Percentiles rank a stretch among this genome's conserved stretches.
Conservation (phyloP, 768 basidiomycete genomes). For the Pulveroboletus sp. region DNA sequence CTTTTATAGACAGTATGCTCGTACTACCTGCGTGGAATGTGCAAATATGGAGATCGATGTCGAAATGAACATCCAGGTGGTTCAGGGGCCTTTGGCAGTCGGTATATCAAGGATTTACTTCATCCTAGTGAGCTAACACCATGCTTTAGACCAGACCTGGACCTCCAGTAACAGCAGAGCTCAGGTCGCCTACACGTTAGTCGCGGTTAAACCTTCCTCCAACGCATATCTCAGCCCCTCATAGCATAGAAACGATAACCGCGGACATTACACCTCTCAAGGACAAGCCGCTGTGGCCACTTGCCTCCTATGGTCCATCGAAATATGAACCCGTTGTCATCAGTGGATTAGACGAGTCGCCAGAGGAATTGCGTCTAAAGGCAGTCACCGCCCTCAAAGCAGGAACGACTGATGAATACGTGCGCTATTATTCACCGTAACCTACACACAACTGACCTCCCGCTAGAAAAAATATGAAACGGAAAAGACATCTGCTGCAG, state of each 20-base stretch:
- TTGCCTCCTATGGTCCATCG: conserved; percentile 73
- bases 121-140: conserved; percentile 11
- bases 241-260: conserved; percentile 58
- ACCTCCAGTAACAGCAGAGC: conserved; percentile 27
- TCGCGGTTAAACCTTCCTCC: not conserved
- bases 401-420: conserved; percentile 64
- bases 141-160: conserved; percentile 40
- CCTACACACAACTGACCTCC: conserved; percentile 1
- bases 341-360: conserved; percentile 62
- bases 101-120: conserved; percentile 26
- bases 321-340: conserved; percentile 71
- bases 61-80: conserved; percentile 59
- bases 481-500: conserved; percentile 50
- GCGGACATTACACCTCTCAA: conserved; percentile 53
- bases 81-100: conserved; percentile 47
- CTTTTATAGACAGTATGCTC: conserved; percentile 50
- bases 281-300: conserved; percentile 76
- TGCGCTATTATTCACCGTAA: conserved; percentile 34
- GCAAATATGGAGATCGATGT: conserved; percentile 63
- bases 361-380: conserved; percentile 73
- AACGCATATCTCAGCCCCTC: not conserved
- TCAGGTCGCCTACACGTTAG: conserved; percentile 40
- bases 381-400: conserved; percentile 53
- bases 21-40: conserved; percentile 59
- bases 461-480: conserved; percentile 56